These are phyloP conservation scores for Debaryomyces singareniensis DNA, from an alignment of 1,139 yeast genomes.

Conservation along the genomic window DNA sequence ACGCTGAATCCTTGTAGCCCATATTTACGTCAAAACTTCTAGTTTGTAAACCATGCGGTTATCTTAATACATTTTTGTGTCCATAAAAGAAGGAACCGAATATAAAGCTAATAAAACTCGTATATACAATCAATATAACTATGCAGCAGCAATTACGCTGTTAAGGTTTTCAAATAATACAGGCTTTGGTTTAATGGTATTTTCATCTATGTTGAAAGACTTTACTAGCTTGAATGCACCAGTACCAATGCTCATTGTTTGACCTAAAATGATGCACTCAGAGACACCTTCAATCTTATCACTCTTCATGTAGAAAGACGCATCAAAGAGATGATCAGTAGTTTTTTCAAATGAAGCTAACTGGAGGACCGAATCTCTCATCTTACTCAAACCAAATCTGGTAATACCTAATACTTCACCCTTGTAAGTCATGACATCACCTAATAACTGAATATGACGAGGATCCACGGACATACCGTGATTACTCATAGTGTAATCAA, in stretches of 20 bases:
- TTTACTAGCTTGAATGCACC: conserved; percentile 88
- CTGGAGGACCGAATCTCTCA: conserved; percentile 97
- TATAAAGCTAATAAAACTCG: too few species aligned
- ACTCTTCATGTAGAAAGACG: conserved; percentile 94
- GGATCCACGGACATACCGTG: conserved; percentile 99
- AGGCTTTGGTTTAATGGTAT: conserved; percentile 44
- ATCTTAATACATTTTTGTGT: too few species aligned
- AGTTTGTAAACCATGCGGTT: too few species aligned
- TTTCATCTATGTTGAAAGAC: conserved; percentile 40
- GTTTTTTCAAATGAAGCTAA: conserved; percentile 97
- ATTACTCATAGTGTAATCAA: conserved; percentile 96
- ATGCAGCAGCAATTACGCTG: conserved; percentile 14
- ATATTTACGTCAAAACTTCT: too few species aligned
- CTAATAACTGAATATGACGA: conserved; percentile 93
- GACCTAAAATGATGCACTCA: conserved; percentile 96
- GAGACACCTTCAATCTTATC: conserved; percentile 97
- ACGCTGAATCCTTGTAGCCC: conserved; percentile 20
- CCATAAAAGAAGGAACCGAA: too few species aligned
- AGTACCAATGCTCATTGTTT: conserved; percentile 96
- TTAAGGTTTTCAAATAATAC: conserved; percentile 58
- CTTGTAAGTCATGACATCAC: conserved; percentile 98
- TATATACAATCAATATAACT: conserved; percentile 1
- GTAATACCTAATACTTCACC: conserved; percentile 98
- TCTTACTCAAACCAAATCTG: conserved; percentile 93
- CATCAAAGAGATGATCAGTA: conserved; percentile 96